Evolutionary conservation across 495 filamentous ascomycete species (phyloP).

Genomic region (Glonium stellatum): DNA sequence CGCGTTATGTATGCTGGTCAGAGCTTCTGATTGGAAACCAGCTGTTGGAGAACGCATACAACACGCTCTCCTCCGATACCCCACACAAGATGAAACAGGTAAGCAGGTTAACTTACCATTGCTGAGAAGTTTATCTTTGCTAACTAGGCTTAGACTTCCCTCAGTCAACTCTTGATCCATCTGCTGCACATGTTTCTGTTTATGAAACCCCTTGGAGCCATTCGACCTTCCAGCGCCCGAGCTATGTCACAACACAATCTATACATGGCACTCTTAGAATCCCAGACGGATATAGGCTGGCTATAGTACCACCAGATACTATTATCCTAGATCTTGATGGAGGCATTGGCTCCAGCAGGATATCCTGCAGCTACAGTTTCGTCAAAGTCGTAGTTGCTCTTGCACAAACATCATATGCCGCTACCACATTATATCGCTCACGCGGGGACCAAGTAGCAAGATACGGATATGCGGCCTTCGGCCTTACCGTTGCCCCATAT

Average conservation of each 20-base stretch:
- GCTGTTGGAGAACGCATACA: constrained; percentile 1
- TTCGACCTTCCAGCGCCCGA: constrained; percentile 9
- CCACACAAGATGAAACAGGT: not conserved
- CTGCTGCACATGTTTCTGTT: not conserved
- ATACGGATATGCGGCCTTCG: constrained; percentile 23
- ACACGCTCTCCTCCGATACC: constrained; percentile 1
- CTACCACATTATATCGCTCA: constrained; percentile 19
- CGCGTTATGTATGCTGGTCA: constrained; percentile 21
- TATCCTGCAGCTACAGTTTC: constrained; percentile 12
- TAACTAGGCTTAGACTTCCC: not conserved
- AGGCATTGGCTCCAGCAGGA: not conserved
- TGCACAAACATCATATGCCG: constrained; percentile 11
- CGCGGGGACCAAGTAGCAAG: constrained; percentile 15
- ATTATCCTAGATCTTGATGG: not conserved
- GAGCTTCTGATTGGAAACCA: constrained; percentile 12
- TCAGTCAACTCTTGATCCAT: not conserved
- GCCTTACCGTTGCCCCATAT: constrained; percentile 22
- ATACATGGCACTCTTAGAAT: constrained; percentile 13
- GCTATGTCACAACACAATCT: constrained; percentile 8
- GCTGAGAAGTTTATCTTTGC: not conserved
- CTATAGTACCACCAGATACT: constrained; percentile 5
- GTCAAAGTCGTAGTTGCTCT: constrained; percentile 13
- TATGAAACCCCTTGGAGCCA: constrained; percentile 9
- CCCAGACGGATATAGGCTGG: constrained; percentile 9
- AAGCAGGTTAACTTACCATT: not conserved